Conservation (phyloP, 768 basidiomycete species). For the Tubosaeta sp. region DNA sequence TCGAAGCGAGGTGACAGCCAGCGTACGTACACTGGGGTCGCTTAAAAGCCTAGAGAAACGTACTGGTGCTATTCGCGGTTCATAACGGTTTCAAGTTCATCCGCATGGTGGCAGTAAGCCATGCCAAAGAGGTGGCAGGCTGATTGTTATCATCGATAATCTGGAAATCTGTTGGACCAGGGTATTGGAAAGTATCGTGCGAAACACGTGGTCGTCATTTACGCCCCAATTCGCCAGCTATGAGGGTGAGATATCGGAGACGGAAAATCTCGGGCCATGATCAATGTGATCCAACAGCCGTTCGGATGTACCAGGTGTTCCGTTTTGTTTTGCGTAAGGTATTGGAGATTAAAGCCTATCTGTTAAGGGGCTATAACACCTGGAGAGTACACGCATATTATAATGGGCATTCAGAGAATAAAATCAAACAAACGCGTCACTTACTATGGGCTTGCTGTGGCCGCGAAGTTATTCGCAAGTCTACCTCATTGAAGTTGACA, state of each 20-base stretch:
- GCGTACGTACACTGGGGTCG: neutral
- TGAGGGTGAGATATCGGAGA: neutral
- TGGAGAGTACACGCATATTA: too few species aligned
- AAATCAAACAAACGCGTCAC: neutral
- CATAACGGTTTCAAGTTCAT: neutral
- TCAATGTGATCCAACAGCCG: neutral
- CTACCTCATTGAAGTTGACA: neutral
- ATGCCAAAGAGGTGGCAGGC: neutral
- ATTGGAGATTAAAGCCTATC: neutral
- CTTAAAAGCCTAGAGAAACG: neutral
- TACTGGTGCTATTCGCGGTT: neutral
- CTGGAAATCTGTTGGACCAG: neutral
- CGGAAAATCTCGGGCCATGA: neutral
- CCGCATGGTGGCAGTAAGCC: conserved; percentile 1
- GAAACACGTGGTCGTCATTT: conserved; percentile 5
- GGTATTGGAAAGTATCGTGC: conserved; percentile 4
- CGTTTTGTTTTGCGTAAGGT: neutral
- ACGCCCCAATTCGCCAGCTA: neutral
- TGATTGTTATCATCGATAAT: neutral
- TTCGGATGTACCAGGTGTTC: neutral
- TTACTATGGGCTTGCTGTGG: neutral
- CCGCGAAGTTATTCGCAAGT: too few species aligned
- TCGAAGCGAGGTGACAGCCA: neutral
- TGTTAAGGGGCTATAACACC: neutral
- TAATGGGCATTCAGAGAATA: too few species aligned